phyloP scores from a whole-genome alignment of 1,139 yeast genomes.

The Hemisphaericaspora subhashii region DNA sequence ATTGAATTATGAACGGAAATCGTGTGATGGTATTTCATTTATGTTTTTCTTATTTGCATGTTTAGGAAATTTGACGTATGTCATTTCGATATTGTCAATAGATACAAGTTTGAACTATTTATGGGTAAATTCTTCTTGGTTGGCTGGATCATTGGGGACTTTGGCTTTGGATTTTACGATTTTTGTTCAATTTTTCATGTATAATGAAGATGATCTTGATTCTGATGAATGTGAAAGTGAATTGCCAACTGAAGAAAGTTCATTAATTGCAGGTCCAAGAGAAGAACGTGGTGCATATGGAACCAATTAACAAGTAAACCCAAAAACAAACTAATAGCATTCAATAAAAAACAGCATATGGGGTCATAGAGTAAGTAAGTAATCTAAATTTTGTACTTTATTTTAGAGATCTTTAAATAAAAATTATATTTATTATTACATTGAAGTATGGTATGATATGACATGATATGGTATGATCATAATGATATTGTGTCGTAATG shows the following conservation, averaged over 20 bases:
- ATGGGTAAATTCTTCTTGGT: conserved; percentile 85
- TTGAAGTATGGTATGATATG: too few relatives aligned
- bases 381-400: too few relatives aligned
- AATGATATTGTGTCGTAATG: too few relatives aligned
- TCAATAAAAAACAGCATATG: too few relatives aligned
- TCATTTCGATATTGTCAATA: conserved; percentile 76
- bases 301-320: too few relatives aligned
- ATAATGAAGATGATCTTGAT: conserved; percentile 43
- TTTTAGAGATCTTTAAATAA: too few relatives aligned
- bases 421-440: too few relatives aligned
- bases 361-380: too few relatives aligned
- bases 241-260: conserved; percentile 10
- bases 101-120: conserved; percentile 70
- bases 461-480: too few relatives aligned
- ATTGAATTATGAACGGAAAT: conserved; percentile 77
- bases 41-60: conserved; percentile 92
- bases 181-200: conserved; percentile 82
- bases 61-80: conserved; percentile 87
- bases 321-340: too few relatives aligned
- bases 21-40: conserved; percentile 91
- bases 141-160: conserved; percentile 90
- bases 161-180: conserved; percentile 79
- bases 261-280: conserved; percentile 7
- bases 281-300: conserved; percentile 10
- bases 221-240: conserved; percentile 7